Conservation (phyloP, 164 flowering plant genomes). For the Echeveria elegans region DNA sequence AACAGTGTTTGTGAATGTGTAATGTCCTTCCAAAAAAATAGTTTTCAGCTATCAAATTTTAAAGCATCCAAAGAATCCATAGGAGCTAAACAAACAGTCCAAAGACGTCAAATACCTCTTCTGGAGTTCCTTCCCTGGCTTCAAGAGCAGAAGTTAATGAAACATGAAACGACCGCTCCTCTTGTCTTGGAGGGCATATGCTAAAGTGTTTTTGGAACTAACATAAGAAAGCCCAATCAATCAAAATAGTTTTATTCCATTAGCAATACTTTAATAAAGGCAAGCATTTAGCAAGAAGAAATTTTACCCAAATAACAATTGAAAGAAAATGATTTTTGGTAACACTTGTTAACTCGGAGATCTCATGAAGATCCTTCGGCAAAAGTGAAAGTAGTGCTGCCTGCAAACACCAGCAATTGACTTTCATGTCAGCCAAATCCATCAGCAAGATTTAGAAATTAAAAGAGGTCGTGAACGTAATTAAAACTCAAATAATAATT, state of each 20-base stretch:
- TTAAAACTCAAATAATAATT: background rate
- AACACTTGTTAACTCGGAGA: constrained; percentile 35
- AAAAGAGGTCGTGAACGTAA: background rate
- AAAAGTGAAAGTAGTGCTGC: constrained; percentile 81
- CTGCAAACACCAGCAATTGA: constrained; percentile 30
- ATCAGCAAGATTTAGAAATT: background rate
- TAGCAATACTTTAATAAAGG: background rate
- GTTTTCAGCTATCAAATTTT: background rate
- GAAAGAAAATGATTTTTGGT: constrained; percentile 42
- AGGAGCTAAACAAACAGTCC: background rate
- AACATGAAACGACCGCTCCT: constrained; percentile 36
- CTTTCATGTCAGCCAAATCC: background rate
- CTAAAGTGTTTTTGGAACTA: constrained; percentile 63
- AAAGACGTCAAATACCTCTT: constrained; percentile 45
- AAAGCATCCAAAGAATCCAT: background rate
- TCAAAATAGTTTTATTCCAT: background rate
- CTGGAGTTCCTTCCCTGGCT: constrained; percentile 62
- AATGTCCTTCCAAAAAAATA: background rate
- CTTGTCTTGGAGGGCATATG: constrained; percentile 22
- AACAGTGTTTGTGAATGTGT: background rate
- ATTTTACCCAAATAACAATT: constrained; percentile 68
- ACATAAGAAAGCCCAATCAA: constrained; percentile 11
- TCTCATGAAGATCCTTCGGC: constrained; percentile 42
- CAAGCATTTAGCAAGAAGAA: no score
- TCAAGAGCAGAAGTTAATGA: constrained; percentile 59